A percentile compares a stretch with the other conserved stretches of the same genome.
Evolutionary conservation across 345 rosid genomes (phyloP).

Genomic region (Gossypium mustelinum): DNA sequence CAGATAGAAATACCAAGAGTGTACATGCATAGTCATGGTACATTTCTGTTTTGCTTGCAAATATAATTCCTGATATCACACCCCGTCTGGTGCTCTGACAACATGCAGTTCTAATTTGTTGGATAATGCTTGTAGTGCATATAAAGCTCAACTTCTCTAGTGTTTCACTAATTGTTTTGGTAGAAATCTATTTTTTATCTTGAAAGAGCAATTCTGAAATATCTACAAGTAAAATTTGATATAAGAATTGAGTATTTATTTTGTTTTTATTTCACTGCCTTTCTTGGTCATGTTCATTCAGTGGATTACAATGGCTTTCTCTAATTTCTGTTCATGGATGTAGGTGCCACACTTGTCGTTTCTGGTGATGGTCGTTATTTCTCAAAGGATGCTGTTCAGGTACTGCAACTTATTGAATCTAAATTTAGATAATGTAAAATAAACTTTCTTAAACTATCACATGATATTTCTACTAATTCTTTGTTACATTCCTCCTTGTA

Average conservation of each 20-base stretch:
- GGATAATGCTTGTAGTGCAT: background rate
- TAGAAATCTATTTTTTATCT: background rate
- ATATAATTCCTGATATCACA: background rate
- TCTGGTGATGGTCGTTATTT: conserved; percentile 99
- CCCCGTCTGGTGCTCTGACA: background rate
- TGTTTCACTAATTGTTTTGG: background rate
- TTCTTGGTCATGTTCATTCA: background rate
- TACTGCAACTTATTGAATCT: conserved; percentile 18
- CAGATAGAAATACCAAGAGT: background rate
- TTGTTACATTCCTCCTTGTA: conserved; percentile 1
- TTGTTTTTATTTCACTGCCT: background rate
- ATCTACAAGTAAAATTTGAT: background rate
- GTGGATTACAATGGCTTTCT: background rate
- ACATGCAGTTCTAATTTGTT: background rate
- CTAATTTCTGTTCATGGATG: conserved; percentile 12
- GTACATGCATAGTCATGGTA: background rate
- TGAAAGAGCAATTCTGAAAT: background rate
- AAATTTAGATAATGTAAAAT: background rate
- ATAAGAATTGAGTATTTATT: background rate
- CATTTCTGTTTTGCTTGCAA: background rate
- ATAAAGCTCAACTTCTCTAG: background rate
- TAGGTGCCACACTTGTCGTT: conserved; percentile 96
- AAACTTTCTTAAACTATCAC: background rate
- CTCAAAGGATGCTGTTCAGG: conserved; percentile 97
- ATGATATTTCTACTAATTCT: background rate